Conservation (phyloP, 129 eudicot species). For the Solidago caesia region DNA sequence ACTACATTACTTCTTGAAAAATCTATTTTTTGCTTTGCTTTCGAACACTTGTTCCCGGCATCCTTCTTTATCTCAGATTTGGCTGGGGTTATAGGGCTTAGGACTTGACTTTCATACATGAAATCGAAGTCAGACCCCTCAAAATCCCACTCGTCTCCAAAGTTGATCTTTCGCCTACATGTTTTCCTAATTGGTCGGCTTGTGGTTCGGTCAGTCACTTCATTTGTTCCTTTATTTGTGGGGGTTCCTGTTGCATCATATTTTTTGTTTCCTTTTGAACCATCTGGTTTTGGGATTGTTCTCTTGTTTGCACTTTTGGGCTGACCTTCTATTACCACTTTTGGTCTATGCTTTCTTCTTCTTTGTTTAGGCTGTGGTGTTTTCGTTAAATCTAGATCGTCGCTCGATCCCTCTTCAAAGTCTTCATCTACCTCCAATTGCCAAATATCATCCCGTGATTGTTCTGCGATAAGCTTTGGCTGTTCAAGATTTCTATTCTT, state of each 20-base stretch:
- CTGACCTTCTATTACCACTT: slow-evolving; percentile 69
- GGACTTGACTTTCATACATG: slow-evolving; percentile 20
- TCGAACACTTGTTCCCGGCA: slow-evolving; percentile 32
- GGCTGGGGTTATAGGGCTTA: slow-evolving; percentile 31
- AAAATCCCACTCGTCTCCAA: slow-evolving; percentile 35
- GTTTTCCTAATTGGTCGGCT: slow-evolving; percentile 36
- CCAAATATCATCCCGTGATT: slow-evolving; percentile 30
- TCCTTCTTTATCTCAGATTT: slow-evolving; percentile 23
- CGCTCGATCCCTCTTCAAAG: slow-evolving; percentile 49
- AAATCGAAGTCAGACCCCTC: neutral
- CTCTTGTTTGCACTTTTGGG: slow-evolving; percentile 51
- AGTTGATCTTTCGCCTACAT: slow-evolving; percentile 63
- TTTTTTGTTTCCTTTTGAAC: slow-evolving; percentile 41
- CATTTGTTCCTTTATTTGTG: slow-evolving; percentile 22
- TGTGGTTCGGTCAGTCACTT: slow-evolving; percentile 1
- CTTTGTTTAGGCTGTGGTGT: slow-evolving; percentile 61
- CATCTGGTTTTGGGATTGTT: slow-evolving; percentile 29
- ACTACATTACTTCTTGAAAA: slow-evolving; percentile 38
- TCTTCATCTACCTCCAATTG: slow-evolving; percentile 44
- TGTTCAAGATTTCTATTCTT: slow-evolving; percentile 19
- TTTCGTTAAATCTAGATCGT: slow-evolving; percentile 37
- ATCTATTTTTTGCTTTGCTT: slow-evolving; percentile 58
- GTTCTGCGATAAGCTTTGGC: neutral
- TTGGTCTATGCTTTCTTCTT: slow-evolving; percentile 75
- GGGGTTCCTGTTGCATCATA: slow-evolving; percentile 39